Percentiles rank a stretch among this genome's conserved stretches.
phyloP scores from a whole-genome alignment of 2,329 filamentous ascomycete genomes.

The Sarocladium strictum region DNA sequence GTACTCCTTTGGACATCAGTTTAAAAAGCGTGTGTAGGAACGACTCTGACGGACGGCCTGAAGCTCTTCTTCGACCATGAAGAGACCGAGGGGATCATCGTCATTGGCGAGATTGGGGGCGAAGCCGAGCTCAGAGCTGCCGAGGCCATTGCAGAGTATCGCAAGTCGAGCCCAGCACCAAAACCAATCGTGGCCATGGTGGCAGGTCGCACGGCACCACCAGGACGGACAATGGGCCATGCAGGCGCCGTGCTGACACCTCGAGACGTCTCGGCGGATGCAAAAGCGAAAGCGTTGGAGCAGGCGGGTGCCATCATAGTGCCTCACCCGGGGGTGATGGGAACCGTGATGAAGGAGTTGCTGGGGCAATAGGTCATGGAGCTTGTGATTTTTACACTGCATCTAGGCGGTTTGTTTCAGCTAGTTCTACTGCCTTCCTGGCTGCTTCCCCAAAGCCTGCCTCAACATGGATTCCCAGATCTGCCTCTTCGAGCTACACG shows the following conservation, averaged over 20 bases:
- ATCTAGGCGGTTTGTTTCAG: conserved; percentile 9
- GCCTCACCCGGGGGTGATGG: conserved; percentile 32
- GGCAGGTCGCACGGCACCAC: conserved; percentile 55
- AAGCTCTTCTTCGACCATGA: conserved; percentile 61
- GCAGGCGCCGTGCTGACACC: conserved; percentile 53
- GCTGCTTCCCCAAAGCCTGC: conserved; percentile 32
- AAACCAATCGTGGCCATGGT: conserved; percentile 62
- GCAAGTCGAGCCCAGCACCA: conserved; percentile 45
- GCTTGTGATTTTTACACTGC: background rate
- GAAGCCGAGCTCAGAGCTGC: conserved; percentile 65
- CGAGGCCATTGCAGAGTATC: conserved; percentile 64
- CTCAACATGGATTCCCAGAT: conserved; percentile 30
- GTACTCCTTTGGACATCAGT: no score
- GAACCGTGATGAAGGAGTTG: conserved; percentile 26
- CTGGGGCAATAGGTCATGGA: conserved; percentile 13
- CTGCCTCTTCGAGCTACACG: conserved; percentile 26
- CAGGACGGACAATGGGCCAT: conserved; percentile 64
- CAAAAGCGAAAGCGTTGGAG: conserved; percentile 27
- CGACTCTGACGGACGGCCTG: conserved; percentile 66
- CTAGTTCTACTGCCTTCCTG: conserved; percentile 26
- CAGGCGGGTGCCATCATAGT: conserved; percentile 31
- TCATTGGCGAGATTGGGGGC: conserved; percentile 69
- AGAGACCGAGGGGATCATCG: conserved; percentile 64
- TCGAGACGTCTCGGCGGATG: conserved; percentile 24
- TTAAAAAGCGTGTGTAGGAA: conserved; percentile 33